Percentiles rank a stretch among this genome's conserved stretches.
Conservation (phyloP, 495 filamentous ascomycete species). For the Cairneyella variabilis region DNA sequence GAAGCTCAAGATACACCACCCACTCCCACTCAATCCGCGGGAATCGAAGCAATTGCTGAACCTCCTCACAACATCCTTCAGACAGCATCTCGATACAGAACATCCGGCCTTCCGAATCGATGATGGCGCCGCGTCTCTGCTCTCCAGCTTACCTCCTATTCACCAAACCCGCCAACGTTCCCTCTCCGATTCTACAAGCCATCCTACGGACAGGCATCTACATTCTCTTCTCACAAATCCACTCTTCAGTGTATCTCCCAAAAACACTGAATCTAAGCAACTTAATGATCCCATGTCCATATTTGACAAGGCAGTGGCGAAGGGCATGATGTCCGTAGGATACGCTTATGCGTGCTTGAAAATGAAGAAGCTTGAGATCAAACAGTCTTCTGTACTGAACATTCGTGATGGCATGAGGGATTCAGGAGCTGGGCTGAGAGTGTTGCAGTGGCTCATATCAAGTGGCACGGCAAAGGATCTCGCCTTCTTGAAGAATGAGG, state of each 20-base stretch:
- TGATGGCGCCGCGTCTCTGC: conserved; percentile 24
- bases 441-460: conserved; percentile 37
- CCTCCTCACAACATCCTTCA: conserved; percentile 64
- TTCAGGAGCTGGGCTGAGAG: conserved; percentile 26
- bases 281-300: conserved; percentile 31
- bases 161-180: not conserved
- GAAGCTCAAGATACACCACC: conserved; percentile 55
- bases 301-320: conserved; percentile 30
- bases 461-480: conserved; percentile 22
- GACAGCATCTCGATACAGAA: conserved; percentile 56
- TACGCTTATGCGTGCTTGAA: conserved; percentile 18
- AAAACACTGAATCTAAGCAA: not conserved
- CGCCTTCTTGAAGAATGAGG: conserved; percentile 18
- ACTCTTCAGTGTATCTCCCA: conserved; percentile 33
- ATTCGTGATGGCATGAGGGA: conserved; percentile 26
- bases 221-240: conserved; percentile 54
- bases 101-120: conserved; percentile 34
- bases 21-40: conserved; percentile 54
- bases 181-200: conserved; percentile 2
- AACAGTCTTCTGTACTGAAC: conserved; percentile 13
- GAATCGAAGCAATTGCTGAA: conserved; percentile 59
- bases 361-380: conserved; percentile 17
- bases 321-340: conserved; percentile 22
- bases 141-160: not conserved
- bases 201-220: conserved; percentile 46